Conservation (phyloP, 345 rosid species). For the Schrenkiella parvula region DNA sequence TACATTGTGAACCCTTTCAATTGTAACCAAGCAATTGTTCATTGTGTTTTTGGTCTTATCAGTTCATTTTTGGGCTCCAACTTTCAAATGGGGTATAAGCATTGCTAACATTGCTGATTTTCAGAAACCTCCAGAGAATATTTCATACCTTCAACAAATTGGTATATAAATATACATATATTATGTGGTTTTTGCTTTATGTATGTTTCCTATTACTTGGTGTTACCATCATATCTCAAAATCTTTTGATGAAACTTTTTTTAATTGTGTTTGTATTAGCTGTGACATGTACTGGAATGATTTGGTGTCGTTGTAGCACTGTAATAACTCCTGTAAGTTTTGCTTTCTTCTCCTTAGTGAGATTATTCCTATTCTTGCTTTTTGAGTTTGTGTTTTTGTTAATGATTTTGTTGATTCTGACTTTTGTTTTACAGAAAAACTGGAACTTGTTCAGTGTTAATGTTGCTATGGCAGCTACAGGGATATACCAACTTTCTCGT, state of each 20-base stretch:
- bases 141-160: conserved; percentile 48
- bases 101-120: conserved; percentile 51
- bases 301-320: conserved; percentile 77
- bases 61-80: conserved; percentile 73
- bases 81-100: conserved; percentile 49
- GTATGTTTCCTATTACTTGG: not conserved
- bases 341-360: not conserved
- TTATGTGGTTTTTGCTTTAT: not conserved
- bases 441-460: conserved; percentile 91
- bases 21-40: not conserved
- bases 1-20: not conserved
- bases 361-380: not conserved
- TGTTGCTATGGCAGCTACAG: conserved; percentile 80
- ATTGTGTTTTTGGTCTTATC: not conserved
- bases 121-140: conserved; percentile 40
- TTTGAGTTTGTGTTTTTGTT: not conserved
- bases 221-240: not conserved
- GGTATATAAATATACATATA: conserved; percentile 6
- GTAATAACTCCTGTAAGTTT: conserved; percentile 75
- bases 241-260: not conserved
- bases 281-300: conserved; percentile 64
- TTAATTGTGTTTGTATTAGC: conserved; percentile 33
- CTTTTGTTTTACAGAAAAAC: conserved; percentile 56
- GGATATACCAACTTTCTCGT: conserved; percentile 75
- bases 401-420: not conserved